These are phyloP conservation scores for Pycnococcus provasolii DNA, from an alignment of 139 green algal genomes.

Conservation along the genomic window DNA sequence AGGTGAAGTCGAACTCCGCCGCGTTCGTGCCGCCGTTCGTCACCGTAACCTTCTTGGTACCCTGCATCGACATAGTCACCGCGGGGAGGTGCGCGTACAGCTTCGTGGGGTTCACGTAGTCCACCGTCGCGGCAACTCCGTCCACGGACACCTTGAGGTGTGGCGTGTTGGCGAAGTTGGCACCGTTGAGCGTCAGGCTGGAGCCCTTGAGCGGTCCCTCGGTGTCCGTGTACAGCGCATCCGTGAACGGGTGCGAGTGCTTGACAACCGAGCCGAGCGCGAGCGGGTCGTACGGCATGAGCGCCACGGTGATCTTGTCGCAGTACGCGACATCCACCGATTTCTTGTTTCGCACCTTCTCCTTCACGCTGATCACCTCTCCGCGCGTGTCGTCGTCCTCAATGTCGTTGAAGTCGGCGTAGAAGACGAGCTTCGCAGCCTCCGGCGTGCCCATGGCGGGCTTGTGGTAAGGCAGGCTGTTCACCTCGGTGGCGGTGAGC, in stretches of 20 bases:
- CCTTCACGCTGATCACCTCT: neutral
- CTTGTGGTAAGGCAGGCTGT: slow-evolving; percentile 12
- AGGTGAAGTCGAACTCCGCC: slow-evolving; percentile 13
- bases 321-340: slow-evolving; percentile 8
- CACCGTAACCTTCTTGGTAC: slow-evolving; percentile 3
- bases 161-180: slow-evolving; percentile 17
- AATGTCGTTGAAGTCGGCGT: slow-evolving; percentile 9
- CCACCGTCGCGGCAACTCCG: neutral
- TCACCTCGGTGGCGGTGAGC: neutral
- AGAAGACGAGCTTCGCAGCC: neutral
- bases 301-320: slow-evolving; percentile 3
- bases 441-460: neutral
- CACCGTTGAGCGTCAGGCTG: slow-evolving; percentile 4
- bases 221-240: slow-evolving; percentile 1
- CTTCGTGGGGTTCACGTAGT: slow-evolving; percentile 3
- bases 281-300: slow-evolving; percentile 20
- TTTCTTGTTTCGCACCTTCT: neutral
- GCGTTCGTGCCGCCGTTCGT: slow-evolving; percentile 21
- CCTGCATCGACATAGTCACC: neutral
- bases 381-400: neutral
- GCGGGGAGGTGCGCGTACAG: slow-evolving; percentile 5
- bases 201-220: slow-evolving; percentile 4
- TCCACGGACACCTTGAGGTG: slow-evolving; percentile 6
- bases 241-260: neutral
- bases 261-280: neutral